These are phyloP conservation scores for Oryza glaberrima DNA, from an alignment of 176 grass and related monocot genomes.

Conservation along the genomic window DNA sequence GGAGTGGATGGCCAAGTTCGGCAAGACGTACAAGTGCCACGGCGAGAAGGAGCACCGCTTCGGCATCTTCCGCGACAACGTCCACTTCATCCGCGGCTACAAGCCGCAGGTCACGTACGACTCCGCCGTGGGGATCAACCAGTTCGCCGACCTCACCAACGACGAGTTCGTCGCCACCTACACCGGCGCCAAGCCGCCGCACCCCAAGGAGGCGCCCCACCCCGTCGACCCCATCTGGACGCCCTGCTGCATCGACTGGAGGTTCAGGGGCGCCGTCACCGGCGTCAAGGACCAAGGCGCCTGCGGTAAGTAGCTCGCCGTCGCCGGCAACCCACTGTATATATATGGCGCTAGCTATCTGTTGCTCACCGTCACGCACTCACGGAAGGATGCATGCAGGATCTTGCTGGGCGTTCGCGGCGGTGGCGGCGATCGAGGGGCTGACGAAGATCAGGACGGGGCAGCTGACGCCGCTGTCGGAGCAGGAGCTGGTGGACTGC, in stretches of 20 bases:
- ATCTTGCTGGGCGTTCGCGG: constrained; percentile 45
- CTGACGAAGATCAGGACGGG: constrained; percentile 45
- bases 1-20: constrained; percentile 11
- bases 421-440: constrained; percentile 41
- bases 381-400: not conserved
- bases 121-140: constrained; percentile 13
- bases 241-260: constrained; percentile 31
- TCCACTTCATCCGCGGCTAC: constrained; percentile 27
- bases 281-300: constrained; percentile 28
- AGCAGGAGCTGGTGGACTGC: constrained; percentile 45
- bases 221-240: not conserved
- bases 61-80: constrained; percentile 27
- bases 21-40: not conserved
- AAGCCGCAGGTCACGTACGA: not conserved
- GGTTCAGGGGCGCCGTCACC: constrained; percentile 30
- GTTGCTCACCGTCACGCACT: no score
- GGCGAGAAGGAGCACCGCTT: constrained; percentile 33
- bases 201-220: not conserved
- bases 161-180: constrained; percentile 27
- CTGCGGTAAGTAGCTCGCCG: constrained; percentile 3
- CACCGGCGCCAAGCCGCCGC: not conserved
- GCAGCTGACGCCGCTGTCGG: constrained; percentile 31
- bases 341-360: no score
- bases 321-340: no score
- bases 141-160: constrained; percentile 21